A percentile compares a stretch with the other conserved stretches of the same genome.
Evolutionary conservation across 306 rosid species (phyloP).

Genomic region (Quercus wislizeni): DNA sequence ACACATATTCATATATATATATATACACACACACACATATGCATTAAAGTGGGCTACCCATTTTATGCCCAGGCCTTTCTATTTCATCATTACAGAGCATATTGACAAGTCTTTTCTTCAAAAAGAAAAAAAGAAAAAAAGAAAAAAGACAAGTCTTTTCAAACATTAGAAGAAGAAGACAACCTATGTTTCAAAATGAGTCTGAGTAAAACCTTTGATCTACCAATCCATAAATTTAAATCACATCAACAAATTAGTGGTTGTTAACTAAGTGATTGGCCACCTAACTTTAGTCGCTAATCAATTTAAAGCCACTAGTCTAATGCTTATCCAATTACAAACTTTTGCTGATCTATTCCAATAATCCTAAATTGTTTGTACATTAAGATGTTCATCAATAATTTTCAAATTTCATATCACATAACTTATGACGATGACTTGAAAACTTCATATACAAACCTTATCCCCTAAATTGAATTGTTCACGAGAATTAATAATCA

Average conservation of each 20-base stretch:
- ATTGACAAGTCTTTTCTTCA: no score
- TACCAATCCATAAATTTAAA: conserved; percentile 25
- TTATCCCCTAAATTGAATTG: no score
- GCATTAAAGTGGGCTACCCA: no score
- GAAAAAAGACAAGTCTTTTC: no score
- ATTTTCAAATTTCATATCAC: background rate
- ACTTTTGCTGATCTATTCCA: background rate
- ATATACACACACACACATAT: no score
- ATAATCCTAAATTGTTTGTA: background rate
- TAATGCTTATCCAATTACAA: conserved; percentile 9
- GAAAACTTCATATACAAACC: background rate
- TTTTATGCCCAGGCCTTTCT: no score
- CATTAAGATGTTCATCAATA: background rate
- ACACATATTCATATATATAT: no score
- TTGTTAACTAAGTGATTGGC: conserved; percentile 48
- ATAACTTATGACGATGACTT: background rate
- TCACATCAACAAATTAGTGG: conserved; percentile 42
- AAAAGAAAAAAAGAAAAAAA: no score
- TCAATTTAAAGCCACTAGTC: conserved; percentile 25
- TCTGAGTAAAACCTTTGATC: conserved; percentile 38
- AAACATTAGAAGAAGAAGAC: no score
- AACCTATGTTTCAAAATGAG: no score
- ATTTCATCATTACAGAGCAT: no score
- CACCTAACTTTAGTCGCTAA: conserved; percentile 50
- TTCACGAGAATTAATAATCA: no score